phyloP scores from a whole-genome alignment of 2,329 filamentous ascomycete genomes.

The Teratosphaeriaceae sp. region DNA sequence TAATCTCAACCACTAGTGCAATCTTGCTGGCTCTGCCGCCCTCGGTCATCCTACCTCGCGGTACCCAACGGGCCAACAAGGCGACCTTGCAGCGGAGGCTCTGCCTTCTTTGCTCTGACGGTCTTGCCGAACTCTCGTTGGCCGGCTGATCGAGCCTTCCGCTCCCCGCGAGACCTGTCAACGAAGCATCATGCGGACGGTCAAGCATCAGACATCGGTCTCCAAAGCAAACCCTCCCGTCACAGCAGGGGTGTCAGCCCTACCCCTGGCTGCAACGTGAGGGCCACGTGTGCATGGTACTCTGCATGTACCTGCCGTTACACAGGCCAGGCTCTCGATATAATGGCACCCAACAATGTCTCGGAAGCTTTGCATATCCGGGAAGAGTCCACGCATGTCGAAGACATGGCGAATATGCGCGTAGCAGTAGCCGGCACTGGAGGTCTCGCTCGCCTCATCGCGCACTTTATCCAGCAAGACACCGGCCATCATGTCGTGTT shows the following conservation, averaged over 20 bases:
- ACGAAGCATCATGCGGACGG: constrained; percentile 1
- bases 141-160: neutral
- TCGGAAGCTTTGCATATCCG: neutral
- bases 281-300: constrained; percentile 6
- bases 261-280: constrained; percentile 4
- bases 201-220: neutral
- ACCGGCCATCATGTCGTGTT: constrained; percentile 64
- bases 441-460: constrained; percentile 52
- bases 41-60: constrained; percentile 3
- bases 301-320: too few relatives aligned
- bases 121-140: neutral
- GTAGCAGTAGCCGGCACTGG: constrained; percentile 57
- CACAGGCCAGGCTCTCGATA: too few relatives aligned
- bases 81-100: neutral
- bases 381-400: neutral
- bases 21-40: neutral
- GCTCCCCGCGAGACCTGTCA: neutral
- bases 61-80: neutral
- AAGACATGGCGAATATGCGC: constrained; percentile 44
- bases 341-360: constrained; percentile 10
- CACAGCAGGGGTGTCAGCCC: neutral
- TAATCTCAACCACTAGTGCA: neutral
- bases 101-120: neutral
- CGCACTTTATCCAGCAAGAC: constrained; percentile 51
- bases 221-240: neutral